A percentile compares a stretch with the other conserved stretches of the same genome.
These are phyloP conservation scores for Epithemia pelagica DNA, from an alignment of 108 stramenopile genomes.

Conservation along the genomic window DNA sequence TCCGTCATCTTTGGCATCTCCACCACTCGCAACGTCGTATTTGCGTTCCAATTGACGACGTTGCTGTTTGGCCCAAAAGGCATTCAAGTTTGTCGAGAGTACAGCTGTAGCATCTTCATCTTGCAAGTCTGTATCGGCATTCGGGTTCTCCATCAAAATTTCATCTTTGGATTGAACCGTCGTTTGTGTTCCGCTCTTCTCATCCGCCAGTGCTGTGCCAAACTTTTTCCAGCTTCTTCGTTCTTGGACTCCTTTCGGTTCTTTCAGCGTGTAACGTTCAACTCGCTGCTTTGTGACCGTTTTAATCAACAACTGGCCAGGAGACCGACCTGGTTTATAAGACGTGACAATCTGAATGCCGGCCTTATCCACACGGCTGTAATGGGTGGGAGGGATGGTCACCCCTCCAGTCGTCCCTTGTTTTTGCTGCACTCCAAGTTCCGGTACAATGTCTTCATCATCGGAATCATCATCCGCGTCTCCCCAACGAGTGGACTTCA, in stretches of 20 bases:
- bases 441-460: conserved; percentile 22
- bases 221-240: conserved; percentile 83
- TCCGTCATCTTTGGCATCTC: conserved; percentile 21
- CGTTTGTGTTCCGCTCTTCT: conserved; percentile 39
- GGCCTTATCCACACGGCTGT: conserved; percentile 69
- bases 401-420: conserved; percentile 18
- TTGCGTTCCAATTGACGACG: conserved; percentile 78
- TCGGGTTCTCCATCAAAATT: conserved; percentile 78
- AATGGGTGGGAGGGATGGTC: conserved; percentile 77
- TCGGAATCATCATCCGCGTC: conserved; percentile 51
- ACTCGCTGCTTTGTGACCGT: conserved; percentile 72
- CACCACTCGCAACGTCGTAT: conserved; percentile 65
- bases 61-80: conserved; percentile 88
- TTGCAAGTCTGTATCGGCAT: conserved; percentile 81
- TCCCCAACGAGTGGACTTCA: conserved; percentile 39
- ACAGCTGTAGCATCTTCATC: conserved; percentile 76
- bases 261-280: conserved; percentile 38
- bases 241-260: conserved; percentile 52
- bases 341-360: conserved; percentile 83
- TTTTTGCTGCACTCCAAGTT: not conserved
- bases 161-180: conserved; percentile 81
- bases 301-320: conserved; percentile 47
- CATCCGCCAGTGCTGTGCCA: conserved; percentile 57
- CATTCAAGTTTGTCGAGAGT: conserved; percentile 68
- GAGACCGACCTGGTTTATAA: conserved; percentile 66